These are phyloP conservation scores for Taphrina wiesneri DNA, from an alignment of 1,139 yeast species.

Conservation along the genomic window DNA sequence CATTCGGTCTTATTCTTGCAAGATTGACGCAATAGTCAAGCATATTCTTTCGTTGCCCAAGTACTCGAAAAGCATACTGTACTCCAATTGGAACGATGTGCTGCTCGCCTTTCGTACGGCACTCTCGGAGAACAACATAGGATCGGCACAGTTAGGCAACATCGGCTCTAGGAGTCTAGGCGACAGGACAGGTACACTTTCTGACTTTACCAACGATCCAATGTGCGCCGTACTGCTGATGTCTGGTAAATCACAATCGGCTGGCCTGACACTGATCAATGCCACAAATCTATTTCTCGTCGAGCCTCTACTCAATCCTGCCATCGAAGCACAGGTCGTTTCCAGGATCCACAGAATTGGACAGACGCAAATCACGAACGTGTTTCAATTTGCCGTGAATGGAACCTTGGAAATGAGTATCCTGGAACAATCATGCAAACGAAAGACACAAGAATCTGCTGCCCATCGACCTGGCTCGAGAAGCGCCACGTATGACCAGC, in stretches of 20 bases:
- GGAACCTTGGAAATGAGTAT: constrained; percentile 91
- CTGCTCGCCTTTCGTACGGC: constrained; percentile 69
- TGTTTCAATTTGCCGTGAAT: constrained; percentile 85
- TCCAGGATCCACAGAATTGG: constrained; percentile 92
- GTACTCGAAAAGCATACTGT: constrained; percentile 14
- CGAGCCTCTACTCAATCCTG: constrained; percentile 87
- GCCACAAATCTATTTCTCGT: constrained; percentile 70
- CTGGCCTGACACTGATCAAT: constrained; percentile 85
- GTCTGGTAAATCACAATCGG: constrained; percentile 72
- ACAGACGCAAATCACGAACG: constrained; percentile 73
- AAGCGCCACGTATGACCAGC: too few relatives aligned
- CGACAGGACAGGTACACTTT: constrained; percentile 11
- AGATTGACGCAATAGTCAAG: constrained; percentile 76
- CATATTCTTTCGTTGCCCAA: constrained; percentile 50
- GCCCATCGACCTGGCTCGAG: too few relatives aligned
- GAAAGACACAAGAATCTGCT: neutral
- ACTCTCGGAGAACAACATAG: constrained; percentile 52
- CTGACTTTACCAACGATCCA: constrained; percentile 62
- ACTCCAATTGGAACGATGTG: constrained; percentile 50
- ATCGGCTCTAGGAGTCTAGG: constrained; percentile 51
- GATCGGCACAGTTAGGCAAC: constrained; percentile 44
- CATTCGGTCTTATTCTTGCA: constrained; percentile 68
- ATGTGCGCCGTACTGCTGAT: constrained; percentile 76
- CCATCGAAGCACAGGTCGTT: constrained; percentile 85
- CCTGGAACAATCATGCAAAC: constrained; percentile 47